Conservation (phyloP, 768 basidiomycete genomes). For the Crucibulum laeve region DNA sequence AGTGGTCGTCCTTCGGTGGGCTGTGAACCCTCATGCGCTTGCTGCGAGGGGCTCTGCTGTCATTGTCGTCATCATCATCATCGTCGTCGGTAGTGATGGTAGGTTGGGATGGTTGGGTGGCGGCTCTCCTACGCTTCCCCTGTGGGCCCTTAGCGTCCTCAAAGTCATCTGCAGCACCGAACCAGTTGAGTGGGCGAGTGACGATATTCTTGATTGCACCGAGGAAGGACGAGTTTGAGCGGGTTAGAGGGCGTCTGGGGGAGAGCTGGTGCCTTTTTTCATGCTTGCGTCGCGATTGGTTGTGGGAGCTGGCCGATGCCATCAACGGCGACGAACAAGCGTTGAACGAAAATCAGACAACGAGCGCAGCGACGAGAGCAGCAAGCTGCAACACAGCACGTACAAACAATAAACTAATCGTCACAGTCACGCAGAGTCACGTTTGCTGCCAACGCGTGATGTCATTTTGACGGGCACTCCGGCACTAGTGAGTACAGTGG, state of each 20-base stretch:
- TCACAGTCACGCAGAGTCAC: constrained; percentile 8
- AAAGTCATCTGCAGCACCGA: constrained; percentile 43
- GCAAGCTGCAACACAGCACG: constrained; percentile 5
- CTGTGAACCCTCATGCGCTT: constrained; percentile 56
- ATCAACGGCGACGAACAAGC: constrained; percentile 26
- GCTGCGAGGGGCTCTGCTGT: constrained; percentile 25
- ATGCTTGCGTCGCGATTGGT: constrained; percentile 20
- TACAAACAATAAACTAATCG: constrained; percentile 7
- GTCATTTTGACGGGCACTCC: too few species aligned
- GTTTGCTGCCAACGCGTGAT: neutral
- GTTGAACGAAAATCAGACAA: constrained; percentile 13
- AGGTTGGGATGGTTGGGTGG: constrained; percentile 22
- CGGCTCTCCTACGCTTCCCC: constrained; percentile 53
- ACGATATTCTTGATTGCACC: constrained; percentile 64
- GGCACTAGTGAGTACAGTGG: too few species aligned
- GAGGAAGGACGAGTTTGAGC: constrained; percentile 47
- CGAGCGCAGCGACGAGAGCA: constrained; percentile 17
- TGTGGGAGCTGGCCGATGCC: constrained; percentile 28
- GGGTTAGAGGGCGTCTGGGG: constrained; percentile 29
- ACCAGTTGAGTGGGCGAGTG: constrained; percentile 60
- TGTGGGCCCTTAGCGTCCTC: constrained; percentile 42
- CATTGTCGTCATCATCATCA: constrained; percentile 25
- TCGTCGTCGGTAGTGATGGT: too few species aligned
- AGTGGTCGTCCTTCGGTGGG: constrained; percentile 31
- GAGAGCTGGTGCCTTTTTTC: constrained; percentile 29